phyloP scores from a whole-genome alignment of 495 filamentous ascomycete species.

The Hypoxylon trugodes region DNA sequence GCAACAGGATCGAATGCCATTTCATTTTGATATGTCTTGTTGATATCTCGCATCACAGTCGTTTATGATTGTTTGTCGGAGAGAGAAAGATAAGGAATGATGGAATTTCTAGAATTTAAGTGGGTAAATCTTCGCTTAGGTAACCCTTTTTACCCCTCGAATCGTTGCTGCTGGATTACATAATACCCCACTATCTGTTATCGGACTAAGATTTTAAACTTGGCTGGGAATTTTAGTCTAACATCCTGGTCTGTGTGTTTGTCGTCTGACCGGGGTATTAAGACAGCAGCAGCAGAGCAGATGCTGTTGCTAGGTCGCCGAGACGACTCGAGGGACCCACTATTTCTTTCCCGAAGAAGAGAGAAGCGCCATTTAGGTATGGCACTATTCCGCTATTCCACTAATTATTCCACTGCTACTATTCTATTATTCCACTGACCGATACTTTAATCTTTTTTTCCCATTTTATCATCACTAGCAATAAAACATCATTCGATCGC shows the following conservation, averaged over 20 bases:
- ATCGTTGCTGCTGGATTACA: background rate
- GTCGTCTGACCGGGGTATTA: constrained; percentile 10
- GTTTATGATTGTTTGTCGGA: background rate
- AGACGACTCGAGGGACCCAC: constrained; percentile 19
- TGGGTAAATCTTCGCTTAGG: background rate
- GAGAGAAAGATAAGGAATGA: background rate
- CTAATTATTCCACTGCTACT: constrained; percentile 7
- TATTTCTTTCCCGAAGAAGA: constrained; percentile 16
- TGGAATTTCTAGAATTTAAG: background rate
- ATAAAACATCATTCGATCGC: constrained; percentile 39
- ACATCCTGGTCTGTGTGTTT: no score
- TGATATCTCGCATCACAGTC: background rate
- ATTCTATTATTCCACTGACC: background rate
- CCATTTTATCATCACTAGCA: constrained; percentile 12
- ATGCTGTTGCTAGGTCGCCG: constrained; percentile 9
- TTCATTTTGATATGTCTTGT: background rate
- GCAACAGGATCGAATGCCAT: background rate
- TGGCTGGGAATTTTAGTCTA: no score
- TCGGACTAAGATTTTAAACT: no score
- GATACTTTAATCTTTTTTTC: constrained; percentile 20
- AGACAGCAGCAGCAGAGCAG: no score
- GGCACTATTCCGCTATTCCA: no score
- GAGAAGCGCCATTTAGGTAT: constrained; percentile 13
- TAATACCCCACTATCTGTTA: background rate
- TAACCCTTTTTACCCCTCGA: background rate